These are phyloP conservation scores for Sonneratia alba DNA, from an alignment of 345 rosid genomes.

Conservation along the genomic window DNA sequence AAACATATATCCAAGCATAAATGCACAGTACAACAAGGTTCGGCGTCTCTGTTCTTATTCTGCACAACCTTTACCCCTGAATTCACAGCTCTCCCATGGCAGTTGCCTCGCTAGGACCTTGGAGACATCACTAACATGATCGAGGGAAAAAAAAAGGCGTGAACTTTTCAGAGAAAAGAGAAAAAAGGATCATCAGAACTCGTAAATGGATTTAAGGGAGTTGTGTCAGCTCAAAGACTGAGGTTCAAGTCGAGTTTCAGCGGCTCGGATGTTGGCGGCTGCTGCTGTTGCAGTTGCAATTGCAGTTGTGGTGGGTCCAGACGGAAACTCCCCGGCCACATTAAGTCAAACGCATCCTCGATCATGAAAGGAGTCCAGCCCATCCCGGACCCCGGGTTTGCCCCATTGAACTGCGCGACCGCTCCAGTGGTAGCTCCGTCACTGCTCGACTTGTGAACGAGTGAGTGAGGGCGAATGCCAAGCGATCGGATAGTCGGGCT, in stretches of 20 bases:
- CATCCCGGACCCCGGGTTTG: conserved; percentile 20
- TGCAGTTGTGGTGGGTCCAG: conserved; percentile 25
- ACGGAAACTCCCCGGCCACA: conserved; percentile 78
- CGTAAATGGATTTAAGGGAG: not conserved
- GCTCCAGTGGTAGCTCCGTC: conserved; percentile 23
- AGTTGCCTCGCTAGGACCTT: not conserved
- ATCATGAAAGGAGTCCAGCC: conserved; percentile 28
- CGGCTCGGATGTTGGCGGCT: conserved; percentile 12
- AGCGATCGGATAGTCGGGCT: conserved; percentile 40
- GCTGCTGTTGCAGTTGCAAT: conserved; percentile 13
- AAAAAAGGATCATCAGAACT: not conserved
- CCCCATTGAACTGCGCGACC: conserved; percentile 38
- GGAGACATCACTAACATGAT: conserved; percentile 2
- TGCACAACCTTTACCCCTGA: not conserved
- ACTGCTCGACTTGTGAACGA: conserved; percentile 40
- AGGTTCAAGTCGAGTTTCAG: conserved; percentile 51
- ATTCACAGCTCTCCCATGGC: not conserved
- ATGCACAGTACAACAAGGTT: conserved; percentile 1
- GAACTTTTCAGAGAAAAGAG: conserved; percentile 2
- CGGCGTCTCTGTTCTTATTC: not conserved
- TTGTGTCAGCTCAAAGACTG: conserved; percentile 28
- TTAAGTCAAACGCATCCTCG: conserved; percentile 35
- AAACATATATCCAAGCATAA: not conserved
- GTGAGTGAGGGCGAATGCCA: conserved; percentile 47
- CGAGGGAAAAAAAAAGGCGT: conserved; percentile 10